Base-by-base conservation (phyloP, 306 rosid species). In the Prosopis cineraria region DNA sequence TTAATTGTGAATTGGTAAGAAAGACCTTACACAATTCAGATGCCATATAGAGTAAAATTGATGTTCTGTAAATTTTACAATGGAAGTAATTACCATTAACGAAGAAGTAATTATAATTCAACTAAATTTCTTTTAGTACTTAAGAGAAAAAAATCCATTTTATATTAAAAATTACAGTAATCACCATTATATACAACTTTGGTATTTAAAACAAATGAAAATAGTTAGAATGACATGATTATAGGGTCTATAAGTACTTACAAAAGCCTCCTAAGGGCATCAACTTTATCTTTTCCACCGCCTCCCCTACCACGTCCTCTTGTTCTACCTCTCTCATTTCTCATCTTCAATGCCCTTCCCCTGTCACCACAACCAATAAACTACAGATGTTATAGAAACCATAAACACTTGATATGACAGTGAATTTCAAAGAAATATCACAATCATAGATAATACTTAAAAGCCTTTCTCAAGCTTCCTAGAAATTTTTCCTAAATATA, bases 221-320 rank as follows among this genome's bases (percentile, higher is more conserved):
- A 43, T 16, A 14, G 29, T 41, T 7, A 37, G 30, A 53, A 50
- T 30, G 44, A 68, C 45, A 27, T 3, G 17, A 76, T 71, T 22
- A 62, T 4, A 55, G 76, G 43, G 67, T 37, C 9, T 45, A 66
- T 29, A 48, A 22, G 47, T 77, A 37, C 98, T 89, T 89, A 90
- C 98, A 95, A 20, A 65, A 92, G 89, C 87, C 97, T 91, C 80
- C 98, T 97, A 81, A 92, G 98, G 17, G 97, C 91, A 7, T 90
- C 97, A 55, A 94, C 87, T 84, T 86, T 90, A 77, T 94, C 97
- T 84, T 92, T 88, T 16, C 92, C 39, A 4, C 7, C 81, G 5
- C 83, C 53, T 12, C 77, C 69, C 1, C 88, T 83, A 1, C 90
- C 87, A 16, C 86, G 89, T 13, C 90, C 90, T 53, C 86, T 78